A percentile compares a stretch with the other conserved stretches of the same genome.
Evolutionary conservation across 1,284 basidiomycete species (phyloP).

Genomic region (Apiotrichum siamense): DNA sequence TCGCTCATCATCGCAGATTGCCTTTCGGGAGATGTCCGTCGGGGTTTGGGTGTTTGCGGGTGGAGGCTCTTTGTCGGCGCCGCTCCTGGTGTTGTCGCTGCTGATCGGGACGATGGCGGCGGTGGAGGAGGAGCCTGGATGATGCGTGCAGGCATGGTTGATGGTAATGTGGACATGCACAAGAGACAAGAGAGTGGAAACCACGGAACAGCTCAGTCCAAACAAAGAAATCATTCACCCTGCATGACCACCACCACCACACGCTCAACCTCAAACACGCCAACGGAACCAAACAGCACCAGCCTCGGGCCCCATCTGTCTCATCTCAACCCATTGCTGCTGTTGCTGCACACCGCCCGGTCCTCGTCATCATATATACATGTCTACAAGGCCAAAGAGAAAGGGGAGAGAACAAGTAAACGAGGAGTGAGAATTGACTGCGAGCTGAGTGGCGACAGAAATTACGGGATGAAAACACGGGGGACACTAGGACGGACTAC

Average conservation of each 20-base stretch:
- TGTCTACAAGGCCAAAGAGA: conserved; percentile 2
- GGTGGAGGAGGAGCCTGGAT: neutral
- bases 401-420: neutral
- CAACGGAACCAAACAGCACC: neutral
- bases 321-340: neutral
- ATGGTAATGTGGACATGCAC: neutral
- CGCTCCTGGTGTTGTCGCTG: neutral
- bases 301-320: too few relatives aligned
- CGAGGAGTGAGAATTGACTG: neutral
- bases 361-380: conserved; percentile 2
- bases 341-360: neutral
- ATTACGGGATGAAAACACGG: neutral
- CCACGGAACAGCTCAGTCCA: too few relatives aligned
- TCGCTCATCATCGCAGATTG: too few relatives aligned
- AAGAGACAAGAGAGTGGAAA: neutral
- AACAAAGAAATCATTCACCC: conserved; percentile 1
- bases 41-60: too few relatives aligned
- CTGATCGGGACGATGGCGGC: neutral
- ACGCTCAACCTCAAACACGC: neutral
- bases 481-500: too few relatives aligned
- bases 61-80: neutral
- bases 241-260: neutral
- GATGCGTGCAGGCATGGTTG: conserved; percentile 2
- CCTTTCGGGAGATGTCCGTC: too few relatives aligned
- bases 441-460: neutral